Evolutionary conservation across 108 stramenopile genomes (phyloP), one percentile per base, ranked within the genome.

Genomic region (Skeletonema costatum): DNA sequence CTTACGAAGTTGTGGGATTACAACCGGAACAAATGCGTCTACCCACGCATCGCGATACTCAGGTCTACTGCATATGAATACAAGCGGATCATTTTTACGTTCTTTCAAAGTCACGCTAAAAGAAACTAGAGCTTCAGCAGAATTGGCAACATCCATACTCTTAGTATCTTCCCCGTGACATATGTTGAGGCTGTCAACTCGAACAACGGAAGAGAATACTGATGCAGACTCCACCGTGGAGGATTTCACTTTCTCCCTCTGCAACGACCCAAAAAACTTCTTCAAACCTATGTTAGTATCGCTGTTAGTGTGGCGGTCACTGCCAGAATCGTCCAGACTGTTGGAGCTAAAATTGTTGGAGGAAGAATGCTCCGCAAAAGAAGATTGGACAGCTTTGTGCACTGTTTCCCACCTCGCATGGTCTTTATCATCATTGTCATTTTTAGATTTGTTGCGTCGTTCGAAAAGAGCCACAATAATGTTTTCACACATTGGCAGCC

Each of bases 11-110:
- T 53, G 19, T 10, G 19, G 33, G 30, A 74, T 66, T 12, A 74
- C 64, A 17, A 17, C 33, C 1, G 60, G 25, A 53, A 36, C 53
- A 38, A 74, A 59, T 66, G 64, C 16, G 13, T 56, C 32, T 16
- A 74, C 48, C 74, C 74, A 74, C 2, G 65, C 53, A 62, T 74
- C 74, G 5, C 74, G 64, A 39, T 66, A 32, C 39, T 66, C 38
- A 4, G 53, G 29, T 19, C 50, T 58, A 0, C 63, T 4, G 32
- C 42, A 74, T 0, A 36, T 29, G 35, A 66, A 74, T 25, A 65
- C 21, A 4, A 74, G 35, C 8, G 74, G 64, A 38, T 41, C 65
- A 46, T 65, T 62, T 42, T 33, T 11, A n/a, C 62, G 41, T 8
- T 74, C 63, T 19, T 59, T 38, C n/a, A 64, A 33, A 11, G 73